Evolutionary conservation across 257 asterid genomes (phyloP).

Genomic region (Fraxinus cuspidata): DNA sequence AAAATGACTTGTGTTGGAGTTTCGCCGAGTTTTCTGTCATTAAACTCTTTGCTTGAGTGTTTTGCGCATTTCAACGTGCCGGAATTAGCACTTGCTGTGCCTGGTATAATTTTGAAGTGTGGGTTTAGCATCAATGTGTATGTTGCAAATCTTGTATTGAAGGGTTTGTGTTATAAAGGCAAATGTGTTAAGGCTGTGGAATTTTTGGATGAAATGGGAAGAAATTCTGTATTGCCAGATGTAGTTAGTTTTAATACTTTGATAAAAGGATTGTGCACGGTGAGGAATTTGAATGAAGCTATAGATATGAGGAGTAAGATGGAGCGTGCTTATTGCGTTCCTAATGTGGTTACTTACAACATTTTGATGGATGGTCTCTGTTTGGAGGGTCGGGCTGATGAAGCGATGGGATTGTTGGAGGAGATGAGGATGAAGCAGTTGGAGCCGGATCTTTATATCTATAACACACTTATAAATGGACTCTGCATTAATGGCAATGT

Average conservation of each 20-base stretch:
- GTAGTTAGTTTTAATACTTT: slow-evolving; percentile 60
- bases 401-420: slow-evolving; percentile 42
- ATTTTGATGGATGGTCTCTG: slow-evolving; percentile 55
- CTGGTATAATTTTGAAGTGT: slow-evolving; percentile 55
- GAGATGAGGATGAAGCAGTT: slow-evolving; percentile 58
- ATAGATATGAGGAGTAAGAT: slow-evolving; percentile 49
- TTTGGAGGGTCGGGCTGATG: slow-evolving; percentile 44
- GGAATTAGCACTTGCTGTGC: slow-evolving; percentile 42
- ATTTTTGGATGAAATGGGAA: slow-evolving; percentile 45
- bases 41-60: slow-evolving; percentile 54
- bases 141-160: slow-evolving; percentile 55
- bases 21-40: slow-evolving; percentile 44
- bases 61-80: slow-evolving; percentile 48
- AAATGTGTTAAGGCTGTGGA: slow-evolving; percentile 44
- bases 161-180: slow-evolving; percentile 53
- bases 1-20: slow-evolving; percentile 40
- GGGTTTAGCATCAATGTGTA: slow-evolving; percentile 48
- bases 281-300: slow-evolving; percentile 51
- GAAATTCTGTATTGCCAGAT: slow-evolving; percentile 41
- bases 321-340: slow-evolving; percentile 47
- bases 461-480: slow-evolving; percentile 54
- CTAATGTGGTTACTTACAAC: slow-evolving; percentile 46
- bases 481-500: slow-evolving; percentile 47
- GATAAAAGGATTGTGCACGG: slow-evolving; percentile 63
- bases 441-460: slow-evolving; percentile 46